These are phyloP conservation scores for Penicillium tannophilum DNA, from an alignment of 495 filamentous ascomycete species.

Conservation along the genomic window DNA sequence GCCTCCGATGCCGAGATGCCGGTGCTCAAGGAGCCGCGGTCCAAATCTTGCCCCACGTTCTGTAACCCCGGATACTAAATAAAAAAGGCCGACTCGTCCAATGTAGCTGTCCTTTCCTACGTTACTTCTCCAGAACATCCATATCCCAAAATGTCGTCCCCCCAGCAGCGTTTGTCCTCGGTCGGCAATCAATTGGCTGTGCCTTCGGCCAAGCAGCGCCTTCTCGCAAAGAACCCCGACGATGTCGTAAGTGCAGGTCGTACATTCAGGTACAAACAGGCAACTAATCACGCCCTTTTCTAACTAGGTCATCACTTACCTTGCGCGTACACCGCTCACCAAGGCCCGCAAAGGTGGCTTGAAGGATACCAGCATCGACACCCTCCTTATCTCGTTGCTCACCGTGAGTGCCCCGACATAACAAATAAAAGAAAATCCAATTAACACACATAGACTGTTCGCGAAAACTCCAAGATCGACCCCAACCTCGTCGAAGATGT, in stretches of 20 bases:
- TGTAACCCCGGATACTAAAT: constrained; percentile 13
- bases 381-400: constrained; percentile 74
- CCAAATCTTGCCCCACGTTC: constrained; percentile 18
- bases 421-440: background rate
- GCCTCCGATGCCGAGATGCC: background rate
- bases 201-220: constrained; percentile 34
- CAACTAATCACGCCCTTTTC: constrained; percentile 1
- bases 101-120: constrained; percentile 1
- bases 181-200: constrained; percentile 43
- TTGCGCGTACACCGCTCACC: constrained; percentile 75
- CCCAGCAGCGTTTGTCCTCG: constrained; percentile 44
- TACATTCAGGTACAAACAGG: background rate
- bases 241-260: constrained; percentile 41
- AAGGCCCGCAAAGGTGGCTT: constrained; percentile 84
- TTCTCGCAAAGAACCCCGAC: constrained; percentile 45
- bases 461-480: constrained; percentile 75
- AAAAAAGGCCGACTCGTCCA: background rate
- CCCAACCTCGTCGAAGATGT: constrained; percentile 89
- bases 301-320: constrained; percentile 75
- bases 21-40: constrained; percentile 16
- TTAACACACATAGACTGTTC: constrained; percentile 44
- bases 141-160: constrained; percentile 39
- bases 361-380: constrained; percentile 88
- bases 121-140: background rate
- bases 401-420: constrained; percentile 54